Conservation (phyloP, 805 yeast genomes). For the Lachancea fermentati region DNA sequence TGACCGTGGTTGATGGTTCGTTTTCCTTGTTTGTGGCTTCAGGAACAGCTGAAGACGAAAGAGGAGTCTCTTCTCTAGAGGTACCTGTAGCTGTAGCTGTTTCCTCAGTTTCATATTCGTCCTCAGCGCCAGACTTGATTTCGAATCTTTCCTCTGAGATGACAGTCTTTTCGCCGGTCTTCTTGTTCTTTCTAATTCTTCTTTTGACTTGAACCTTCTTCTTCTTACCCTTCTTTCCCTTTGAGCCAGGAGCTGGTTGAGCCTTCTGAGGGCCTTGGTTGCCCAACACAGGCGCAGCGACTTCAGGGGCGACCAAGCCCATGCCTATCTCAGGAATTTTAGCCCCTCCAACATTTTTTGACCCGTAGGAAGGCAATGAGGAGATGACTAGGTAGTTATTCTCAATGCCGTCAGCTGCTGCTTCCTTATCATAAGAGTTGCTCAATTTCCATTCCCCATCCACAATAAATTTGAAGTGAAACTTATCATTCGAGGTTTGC, state of each 20-base stretch:
- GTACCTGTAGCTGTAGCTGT: constrained; percentile 10
- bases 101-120: constrained; percentile 9
- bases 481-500: constrained; percentile 27
- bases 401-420: constrained; percentile 39
- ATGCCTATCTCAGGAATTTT: constrained; percentile 19
- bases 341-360: constrained; percentile 6
- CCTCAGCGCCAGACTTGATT: constrained; percentile 17
- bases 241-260: constrained; percentile 10
- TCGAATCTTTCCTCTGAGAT: constrained; percentile 29
- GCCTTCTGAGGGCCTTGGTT: constrained; percentile 8
- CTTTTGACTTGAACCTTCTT: constrained; percentile 35
- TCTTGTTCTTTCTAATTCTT: constrained; percentile 35
- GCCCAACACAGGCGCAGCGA: constrained; percentile 11
- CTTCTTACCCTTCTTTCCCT: constrained; percentile 18
- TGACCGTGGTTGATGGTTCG: constrained; percentile 31
- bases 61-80: constrained; percentile 18
- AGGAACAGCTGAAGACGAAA: constrained; percentile 16
- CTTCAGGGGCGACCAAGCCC: constrained; percentile 10
- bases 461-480: constrained; percentile 54
- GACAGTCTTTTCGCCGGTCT: constrained; percentile 37
- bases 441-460: constrained; percentile 60
- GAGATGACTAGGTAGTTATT: constrained; percentile 34
- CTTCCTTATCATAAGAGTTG: constrained; percentile 36
- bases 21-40: constrained; percentile 8
- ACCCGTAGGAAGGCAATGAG: constrained; percentile 14